Percentiles rank a stretch among this genome's conserved stretches.
phyloP scores from a whole-genome alignment of 768 basidiomycete genomes.

The Kwoniella newhampshirensis region DNA sequence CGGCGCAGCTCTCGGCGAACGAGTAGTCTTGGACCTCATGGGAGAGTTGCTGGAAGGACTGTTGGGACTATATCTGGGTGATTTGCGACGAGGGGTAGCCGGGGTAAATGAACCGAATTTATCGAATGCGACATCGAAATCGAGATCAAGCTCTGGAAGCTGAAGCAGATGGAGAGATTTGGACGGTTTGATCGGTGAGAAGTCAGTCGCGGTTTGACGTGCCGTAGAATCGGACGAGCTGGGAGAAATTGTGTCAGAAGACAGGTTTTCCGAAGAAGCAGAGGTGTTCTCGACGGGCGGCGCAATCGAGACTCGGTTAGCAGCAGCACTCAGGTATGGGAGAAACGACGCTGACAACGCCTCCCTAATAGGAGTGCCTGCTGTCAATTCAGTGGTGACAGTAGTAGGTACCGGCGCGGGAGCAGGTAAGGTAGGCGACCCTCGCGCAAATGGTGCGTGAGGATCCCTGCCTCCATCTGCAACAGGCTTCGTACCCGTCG shows the following conservation, averaged over 20 bases:
- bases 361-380: conserved; percentile 6
- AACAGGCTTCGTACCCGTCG: conserved; percentile 6
- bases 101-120: conserved; percentile 29
- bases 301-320: conserved; percentile 14
- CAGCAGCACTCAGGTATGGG: conserved; percentile 25
- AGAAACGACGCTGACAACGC: conserved; percentile 21
- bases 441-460: conserved; percentile 13
- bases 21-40: conserved; percentile 5
- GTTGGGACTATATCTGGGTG: conserved; percentile 4
- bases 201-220: neutral
- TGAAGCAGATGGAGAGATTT: conserved; percentile 47
- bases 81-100: conserved; percentile 33
- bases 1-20: conserved; percentile 9
- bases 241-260: neutral
- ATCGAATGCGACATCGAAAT: conserved; percentile 46
- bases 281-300: conserved; percentile 9
- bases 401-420: conserved; percentile 2
- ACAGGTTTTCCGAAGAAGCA: conserved; percentile 2
- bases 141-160: conserved; percentile 50
- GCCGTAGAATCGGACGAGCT: conserved; percentile 13
- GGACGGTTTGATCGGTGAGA: conserved; percentile 31
- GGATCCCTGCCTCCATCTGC: conserved; percentile 3
- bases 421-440: conserved; percentile 17
- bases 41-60: conserved; percentile 1
- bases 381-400: neutral